phyloP scores from a whole-genome alignment of 805 yeast genomes.

The Cyberlindnera saturnus region DNA sequence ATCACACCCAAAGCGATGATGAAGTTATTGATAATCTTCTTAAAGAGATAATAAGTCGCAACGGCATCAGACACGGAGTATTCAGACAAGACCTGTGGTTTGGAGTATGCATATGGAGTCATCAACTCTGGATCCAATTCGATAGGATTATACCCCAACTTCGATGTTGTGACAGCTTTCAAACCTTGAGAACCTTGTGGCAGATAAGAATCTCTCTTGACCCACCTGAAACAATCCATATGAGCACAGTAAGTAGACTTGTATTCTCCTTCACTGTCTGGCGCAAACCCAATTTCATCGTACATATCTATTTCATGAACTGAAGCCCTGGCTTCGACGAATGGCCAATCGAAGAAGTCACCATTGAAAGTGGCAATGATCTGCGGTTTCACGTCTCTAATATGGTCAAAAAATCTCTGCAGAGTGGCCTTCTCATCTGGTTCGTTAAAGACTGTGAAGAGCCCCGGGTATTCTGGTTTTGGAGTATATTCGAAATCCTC shows the following conservation, averaged over 20 bases:
- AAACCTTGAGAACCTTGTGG: conserved; percentile 99
- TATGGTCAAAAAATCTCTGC: conserved; percentile 79
- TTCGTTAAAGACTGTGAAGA: conserved; percentile 86
- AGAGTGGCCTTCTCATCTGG: conserved; percentile 72
- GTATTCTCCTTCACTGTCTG: conserved; percentile 86
- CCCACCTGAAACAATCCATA: conserved; percentile 98
- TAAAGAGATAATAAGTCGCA: conserved; percentile 92
- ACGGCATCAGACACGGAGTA: conserved; percentile 99
- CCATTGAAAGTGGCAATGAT: conserved; percentile 98
- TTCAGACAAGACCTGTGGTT: conserved; percentile 89
- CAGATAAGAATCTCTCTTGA: conserved; percentile 90
- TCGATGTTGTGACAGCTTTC: conserved; percentile 94
- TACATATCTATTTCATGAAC: conserved; percentile 84
- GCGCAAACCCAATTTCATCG: conserved; percentile 89
- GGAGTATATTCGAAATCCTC: conserved; percentile 98
- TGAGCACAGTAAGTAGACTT: conserved; percentile 89
- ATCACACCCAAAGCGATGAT: conserved; percentile 93
- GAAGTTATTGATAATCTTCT: conserved; percentile 96
- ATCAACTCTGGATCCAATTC: conserved; percentile 96
- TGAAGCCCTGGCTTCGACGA: conserved; percentile 81
- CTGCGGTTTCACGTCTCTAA: conserved; percentile 83
- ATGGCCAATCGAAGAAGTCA: conserved; percentile 99
- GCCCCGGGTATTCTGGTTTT: conserved; percentile 90
- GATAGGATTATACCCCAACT: conserved; percentile 92
- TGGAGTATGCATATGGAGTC: conserved; percentile 96